phyloP scores from a whole-genome alignment of 2,329 filamentous ascomycete species.

The Paramyrothecium roridum region DNA sequence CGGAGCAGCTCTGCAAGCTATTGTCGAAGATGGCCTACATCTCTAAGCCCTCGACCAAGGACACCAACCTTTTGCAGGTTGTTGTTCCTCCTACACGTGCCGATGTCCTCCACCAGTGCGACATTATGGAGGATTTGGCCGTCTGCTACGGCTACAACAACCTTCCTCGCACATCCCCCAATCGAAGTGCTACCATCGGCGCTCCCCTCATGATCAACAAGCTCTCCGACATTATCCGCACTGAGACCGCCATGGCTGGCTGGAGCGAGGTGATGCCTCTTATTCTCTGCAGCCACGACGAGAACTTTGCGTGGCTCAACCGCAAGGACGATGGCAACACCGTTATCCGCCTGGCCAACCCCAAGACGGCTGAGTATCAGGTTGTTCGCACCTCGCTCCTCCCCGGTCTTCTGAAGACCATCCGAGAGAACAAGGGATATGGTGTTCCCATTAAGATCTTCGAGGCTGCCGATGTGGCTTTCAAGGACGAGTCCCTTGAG shows the following conservation, averaged over 20 bases:
- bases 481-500: slow-evolving; percentile 81
- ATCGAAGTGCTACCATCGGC: slow-evolving; percentile 81
- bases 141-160: slow-evolving; percentile 98
- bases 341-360: slow-evolving; percentile 83
- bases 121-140: slow-evolving; percentile 97
- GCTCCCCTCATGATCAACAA: slow-evolving; percentile 91
- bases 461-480: slow-evolving; percentile 85
- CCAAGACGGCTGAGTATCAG: slow-evolving; percentile 91
- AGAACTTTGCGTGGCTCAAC: slow-evolving; percentile 96
- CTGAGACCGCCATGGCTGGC: slow-evolving; percentile 87
- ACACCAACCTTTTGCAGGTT: slow-evolving; percentile 73
- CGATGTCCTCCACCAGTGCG: slow-evolving; percentile 92
- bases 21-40: slow-evolving; percentile 85
- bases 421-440: slow-evolving; percentile 89
- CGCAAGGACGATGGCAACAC: slow-evolving; percentile 81
- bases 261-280: slow-evolving; percentile 96
- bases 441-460: slow-evolving; percentile 88
- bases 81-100: slow-evolving; percentile 85
- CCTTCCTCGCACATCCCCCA: slow-evolving; percentile 81
- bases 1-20: slow-evolving; percentile 73
- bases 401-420: slow-evolving; percentile 87
- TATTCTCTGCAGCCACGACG: slow-evolving; percentile 94
- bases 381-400: slow-evolving; percentile 84
- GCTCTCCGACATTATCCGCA: slow-evolving; percentile 83
- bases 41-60: slow-evolving; percentile 70